A percentile compares a stretch with the other conserved stretches of the same genome.
These are phyloP conservation scores for Tricholoma sp. DNA, from an alignment of 768 basidiomycete genomes.

Conservation along the genomic window DNA sequence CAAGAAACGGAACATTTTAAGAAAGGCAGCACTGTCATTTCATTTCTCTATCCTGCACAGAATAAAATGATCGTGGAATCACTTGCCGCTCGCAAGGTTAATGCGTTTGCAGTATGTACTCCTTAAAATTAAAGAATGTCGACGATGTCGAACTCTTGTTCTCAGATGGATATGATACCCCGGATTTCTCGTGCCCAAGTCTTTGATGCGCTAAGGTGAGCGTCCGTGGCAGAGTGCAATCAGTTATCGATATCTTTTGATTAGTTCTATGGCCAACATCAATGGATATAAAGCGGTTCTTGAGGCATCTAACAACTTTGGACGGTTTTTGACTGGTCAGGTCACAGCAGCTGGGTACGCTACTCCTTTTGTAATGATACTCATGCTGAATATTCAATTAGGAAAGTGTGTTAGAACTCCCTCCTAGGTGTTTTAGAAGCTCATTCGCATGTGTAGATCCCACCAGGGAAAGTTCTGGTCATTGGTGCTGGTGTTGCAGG, in stretches of 20 bases:
- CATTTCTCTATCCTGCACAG: constrained; percentile 80
- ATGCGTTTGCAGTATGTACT: constrained; percentile 58
- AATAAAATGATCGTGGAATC: constrained; percentile 72
- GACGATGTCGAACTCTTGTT: neutral
- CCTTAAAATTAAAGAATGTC: neutral
- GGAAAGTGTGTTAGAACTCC: constrained; percentile 24
- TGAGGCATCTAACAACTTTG: constrained; percentile 87
- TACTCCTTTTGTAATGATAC: neutral
- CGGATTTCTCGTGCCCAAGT: constrained; percentile 88
- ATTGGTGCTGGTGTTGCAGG: constrained; percentile 91
- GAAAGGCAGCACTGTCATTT: constrained; percentile 75
- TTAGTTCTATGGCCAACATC: constrained; percentile 90
- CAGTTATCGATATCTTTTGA: constrained; percentile 1
- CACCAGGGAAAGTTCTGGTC: constrained; percentile 81
- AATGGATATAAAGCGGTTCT: constrained; percentile 91
- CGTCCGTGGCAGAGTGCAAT: constrained; percentile 2
- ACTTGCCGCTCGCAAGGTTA: constrained; percentile 60
- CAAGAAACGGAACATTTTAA: constrained; percentile 61
- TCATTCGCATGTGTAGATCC: constrained; percentile 45
- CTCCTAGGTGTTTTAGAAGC: neutral
- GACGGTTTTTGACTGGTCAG: constrained; percentile 85
- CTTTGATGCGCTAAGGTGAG: constrained; percentile 81
- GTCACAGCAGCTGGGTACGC: constrained; percentile 86
- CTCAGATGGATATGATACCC: constrained; percentile 86
- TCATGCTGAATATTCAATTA: constrained; percentile 7